Evolutionary conservation across 495 filamentous ascomycete species (phyloP).

Genomic region (Hyphodiscus hymeniophilus): DNA sequence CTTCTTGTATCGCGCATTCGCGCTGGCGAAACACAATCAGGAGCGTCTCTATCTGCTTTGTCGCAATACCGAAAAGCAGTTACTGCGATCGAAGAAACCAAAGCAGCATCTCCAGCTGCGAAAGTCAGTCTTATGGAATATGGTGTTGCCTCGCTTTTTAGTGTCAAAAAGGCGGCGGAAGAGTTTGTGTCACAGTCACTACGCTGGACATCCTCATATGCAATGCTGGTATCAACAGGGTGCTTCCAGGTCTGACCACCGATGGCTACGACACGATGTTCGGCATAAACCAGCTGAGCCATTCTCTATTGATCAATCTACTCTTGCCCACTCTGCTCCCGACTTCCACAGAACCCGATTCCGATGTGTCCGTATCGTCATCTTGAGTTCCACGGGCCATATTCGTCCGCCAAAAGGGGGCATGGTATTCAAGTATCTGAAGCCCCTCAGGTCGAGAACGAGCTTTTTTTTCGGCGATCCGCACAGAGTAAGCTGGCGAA

Average conservation of each 20-base stretch:
- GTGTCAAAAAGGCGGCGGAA: slow-evolving; percentile 3
- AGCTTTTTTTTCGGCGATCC: slow-evolving; percentile 43
- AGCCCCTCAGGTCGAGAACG: slow-evolving; percentile 28
- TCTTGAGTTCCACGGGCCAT: slow-evolving; percentile 7
- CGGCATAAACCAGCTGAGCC: slow-evolving; percentile 63
- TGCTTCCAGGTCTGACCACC: slow-evolving; percentile 35
- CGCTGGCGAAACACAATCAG: slow-evolving; percentile 25
- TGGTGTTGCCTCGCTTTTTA: slow-evolving; percentile 13
- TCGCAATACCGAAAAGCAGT: slow-evolving; percentile 41
- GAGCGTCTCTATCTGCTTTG: slow-evolving; percentile 55
- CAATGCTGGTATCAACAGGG: slow-evolving; percentile 63
- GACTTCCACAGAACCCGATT: slow-evolving; percentile 26
- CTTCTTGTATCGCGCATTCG: not conserved
- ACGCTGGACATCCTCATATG: slow-evolving; percentile 52
- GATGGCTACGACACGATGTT: slow-evolving; percentile 64
- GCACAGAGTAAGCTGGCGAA: slow-evolving; percentile 62
- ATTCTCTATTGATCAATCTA: slow-evolving; percentile 57
- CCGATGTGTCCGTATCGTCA: slow-evolving; percentile 38
- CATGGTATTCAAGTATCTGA: slow-evolving; percentile 30
- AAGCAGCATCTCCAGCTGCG: slow-evolving; percentile 1
- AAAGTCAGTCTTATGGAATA: slow-evolving; percentile 7
- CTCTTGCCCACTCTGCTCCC: slow-evolving; percentile 47
- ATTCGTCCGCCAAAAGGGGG: slow-evolving; percentile 12
- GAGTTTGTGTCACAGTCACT: not conserved
- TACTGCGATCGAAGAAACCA: slow-evolving; percentile 39